Conservation (phyloP, 371 early-diverging fungal genomes). For the Mycotypha africana region DNA sequence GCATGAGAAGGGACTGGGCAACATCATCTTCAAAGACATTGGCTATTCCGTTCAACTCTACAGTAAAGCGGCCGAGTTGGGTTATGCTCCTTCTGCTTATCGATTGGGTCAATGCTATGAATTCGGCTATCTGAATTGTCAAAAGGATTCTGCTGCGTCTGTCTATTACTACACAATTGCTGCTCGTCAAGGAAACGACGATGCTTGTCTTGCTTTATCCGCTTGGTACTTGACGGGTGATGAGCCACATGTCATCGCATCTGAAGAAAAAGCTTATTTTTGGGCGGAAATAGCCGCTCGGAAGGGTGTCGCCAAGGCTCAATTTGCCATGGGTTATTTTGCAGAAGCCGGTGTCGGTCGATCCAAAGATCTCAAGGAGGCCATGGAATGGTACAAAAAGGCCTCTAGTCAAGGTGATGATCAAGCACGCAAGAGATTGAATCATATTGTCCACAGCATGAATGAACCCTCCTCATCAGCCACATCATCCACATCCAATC, state of each 20-base stretch:
- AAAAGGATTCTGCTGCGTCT: conserved; percentile 54
- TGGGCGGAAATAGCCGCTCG: conserved; percentile 84
- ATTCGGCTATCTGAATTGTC: conserved; percentile 60
- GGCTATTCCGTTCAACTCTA: conserved; percentile 67
- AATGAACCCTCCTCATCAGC: too few species aligned
- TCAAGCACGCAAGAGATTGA: conserved; percentile 41
- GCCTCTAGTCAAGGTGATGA: conserved; percentile 77
- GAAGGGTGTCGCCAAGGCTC: conserved; percentile 75
- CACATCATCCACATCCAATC: neutral
- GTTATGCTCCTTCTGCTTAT: conserved; percentile 71
- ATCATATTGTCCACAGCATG: too few species aligned
- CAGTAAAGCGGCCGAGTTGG: conserved; percentile 64
- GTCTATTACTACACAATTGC: conserved; percentile 72
- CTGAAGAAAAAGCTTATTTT: conserved; percentile 75
- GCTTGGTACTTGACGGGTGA: conserved; percentile 89
- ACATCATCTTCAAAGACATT: conserved; percentile 64
- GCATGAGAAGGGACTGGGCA: conserved; percentile 64
- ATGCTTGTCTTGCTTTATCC: conserved; percentile 79
- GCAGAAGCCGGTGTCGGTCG: conserved; percentile 76
- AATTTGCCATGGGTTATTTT: conserved; percentile 84
- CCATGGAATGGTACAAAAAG: conserved; percentile 72
- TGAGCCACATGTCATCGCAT: conserved; percentile 59
- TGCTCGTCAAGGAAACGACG: conserved; percentile 80
- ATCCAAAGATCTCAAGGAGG: conserved; percentile 54
- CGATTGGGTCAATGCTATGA: conserved; percentile 76